phyloP scores from a whole-genome alignment of 768 basidiomycete genomes.

The Nevesoporus exiguus region DNA sequence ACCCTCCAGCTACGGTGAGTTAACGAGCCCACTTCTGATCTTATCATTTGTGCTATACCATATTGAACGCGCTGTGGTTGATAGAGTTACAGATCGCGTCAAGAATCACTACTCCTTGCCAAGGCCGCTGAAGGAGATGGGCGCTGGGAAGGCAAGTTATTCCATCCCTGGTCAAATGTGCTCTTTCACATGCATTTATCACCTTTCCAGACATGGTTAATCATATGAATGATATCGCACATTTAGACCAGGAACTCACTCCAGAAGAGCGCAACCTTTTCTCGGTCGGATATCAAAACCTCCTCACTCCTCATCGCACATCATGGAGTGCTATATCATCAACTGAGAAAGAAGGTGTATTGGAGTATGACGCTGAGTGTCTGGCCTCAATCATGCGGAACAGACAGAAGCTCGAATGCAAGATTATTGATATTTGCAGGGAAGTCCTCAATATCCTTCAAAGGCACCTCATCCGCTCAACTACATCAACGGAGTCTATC shows the following conservation, averaged over 20 bases:
- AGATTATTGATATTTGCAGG: neutral
- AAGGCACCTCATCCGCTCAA: neutral
- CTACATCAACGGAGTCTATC: neutral
- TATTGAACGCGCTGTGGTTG: too few relatives aligned
- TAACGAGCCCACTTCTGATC: neutral
- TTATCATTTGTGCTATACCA: neutral
- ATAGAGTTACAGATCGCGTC: too few relatives aligned
- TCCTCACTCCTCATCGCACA: neutral
- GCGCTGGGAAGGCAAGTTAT: too few relatives aligned
- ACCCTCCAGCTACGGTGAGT: neutral
- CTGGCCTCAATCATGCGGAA: neutral
- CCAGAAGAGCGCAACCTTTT: too few relatives aligned
- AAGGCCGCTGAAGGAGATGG: too few relatives aligned
- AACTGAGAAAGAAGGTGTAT: neutral
- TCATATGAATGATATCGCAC: neutral
- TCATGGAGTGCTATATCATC: neutral
- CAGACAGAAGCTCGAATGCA: neutral
- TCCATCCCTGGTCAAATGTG: neutral
- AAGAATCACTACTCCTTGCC: too few relatives aligned
- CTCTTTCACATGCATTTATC: neutral
- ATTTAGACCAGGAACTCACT: neutral
- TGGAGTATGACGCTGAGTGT: neutral
- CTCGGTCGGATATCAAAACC: neutral
- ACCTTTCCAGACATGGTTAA: neutral
- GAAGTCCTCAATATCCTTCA: neutral